These are phyloP conservation scores for Aspergillus ellipticus DNA, from an alignment of 495 filamentous ascomycete genomes.

Conservation along the genomic window DNA sequence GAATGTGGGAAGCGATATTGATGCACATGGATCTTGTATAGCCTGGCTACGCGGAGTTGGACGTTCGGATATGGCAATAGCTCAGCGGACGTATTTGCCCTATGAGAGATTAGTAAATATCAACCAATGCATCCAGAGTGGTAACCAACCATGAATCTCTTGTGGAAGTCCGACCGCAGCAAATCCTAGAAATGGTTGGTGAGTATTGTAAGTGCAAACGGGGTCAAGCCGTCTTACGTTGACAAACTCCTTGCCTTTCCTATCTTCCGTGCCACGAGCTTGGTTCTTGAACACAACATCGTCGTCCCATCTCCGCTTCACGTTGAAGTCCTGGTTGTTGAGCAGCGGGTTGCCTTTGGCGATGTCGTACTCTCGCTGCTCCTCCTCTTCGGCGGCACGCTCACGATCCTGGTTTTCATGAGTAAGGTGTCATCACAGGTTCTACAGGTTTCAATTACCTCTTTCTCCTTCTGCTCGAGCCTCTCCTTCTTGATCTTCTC, in stretches of 20 bases:
- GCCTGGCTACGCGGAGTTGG: background rate
- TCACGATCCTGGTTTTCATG: slow-evolving; percentile 58
- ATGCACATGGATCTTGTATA: background rate
- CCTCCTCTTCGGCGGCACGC: slow-evolving; percentile 71
- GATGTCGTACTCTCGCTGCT: slow-evolving; percentile 80
- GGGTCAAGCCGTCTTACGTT: slow-evolving; percentile 56
- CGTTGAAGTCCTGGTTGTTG: slow-evolving; percentile 57
- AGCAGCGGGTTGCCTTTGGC: slow-evolving; percentile 89
- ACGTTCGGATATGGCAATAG: background rate
- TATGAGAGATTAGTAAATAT: slow-evolving; percentile 30
- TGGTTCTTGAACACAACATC: slow-evolving; percentile 99
- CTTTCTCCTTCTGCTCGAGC: slow-evolving; percentile 77
- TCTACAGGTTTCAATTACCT: slow-evolving; percentile 44
- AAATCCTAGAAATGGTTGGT: slow-evolving; percentile 60
- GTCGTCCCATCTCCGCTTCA: slow-evolving; percentile 78
- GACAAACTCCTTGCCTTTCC: slow-evolving; percentile 93
- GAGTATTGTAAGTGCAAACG: slow-evolving; percentile 12
- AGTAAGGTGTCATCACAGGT: slow-evolving; percentile 3
- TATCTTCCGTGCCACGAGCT: slow-evolving; percentile 89
- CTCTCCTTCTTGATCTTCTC: slow-evolving; percentile 93
- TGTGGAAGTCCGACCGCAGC: slow-evolving; percentile 93
- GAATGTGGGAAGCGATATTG: background rate
- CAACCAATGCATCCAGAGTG: background rate
- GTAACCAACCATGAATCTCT: slow-evolving; percentile 83
- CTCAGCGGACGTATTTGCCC: slow-evolving; percentile 67